Evolutionary conservation across 1,139 yeast species (phyloP), one percentile per base, ranked within the genome.

Genomic region (Protomyces arabidopsidicola): DNA sequence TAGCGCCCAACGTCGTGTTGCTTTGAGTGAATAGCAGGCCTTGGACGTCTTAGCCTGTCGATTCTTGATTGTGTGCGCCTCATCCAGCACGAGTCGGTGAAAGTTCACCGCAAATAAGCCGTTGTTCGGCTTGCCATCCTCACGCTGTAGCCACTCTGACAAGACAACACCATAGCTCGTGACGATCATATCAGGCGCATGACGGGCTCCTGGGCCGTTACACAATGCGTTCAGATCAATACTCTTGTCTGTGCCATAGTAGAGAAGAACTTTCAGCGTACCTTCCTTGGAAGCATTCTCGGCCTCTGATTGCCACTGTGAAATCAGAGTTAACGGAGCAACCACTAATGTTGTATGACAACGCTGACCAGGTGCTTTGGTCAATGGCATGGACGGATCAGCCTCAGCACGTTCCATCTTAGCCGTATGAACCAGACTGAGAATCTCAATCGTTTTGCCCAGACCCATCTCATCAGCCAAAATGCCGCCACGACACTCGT

Each of bases 391-490:
- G 39, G 51, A 31, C 31, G 35, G 39, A 18, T 16, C 24, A 39
- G 48, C 55, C 36, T 53, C 53, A 50, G 10, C 16, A 39, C 60
- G 45, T 35, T 27, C 66, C 38, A 42, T 64, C 65, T 18, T 62
- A 51, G 59, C 70, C 66, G 55, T 64, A 61, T 87, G 83, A 5
- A 93, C 78, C 60, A 93, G 75, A 0, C 97, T 82, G 67, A 90
- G 75, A 0, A 96, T 84, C 0, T 96, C 87, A 22, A 91, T 88
- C 0, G 98, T 91, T 72, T 91, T 91, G 53, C 98, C 98, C 6
- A 91, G 78, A 0, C 98, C 98, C 98, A 91, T 91, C 73, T 91
- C 98, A 75, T 91, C 98, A 0, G 97, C 96, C n/a, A 91, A 76
- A 18, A 91, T 88, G 0, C 98, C 98, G 24, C 98, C 98, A 39